Evolutionary conservation across 208 protist species (phyloP), one percentile per base, ranked within the genome.

Genomic region (Trypanosoma vivax): DNA sequence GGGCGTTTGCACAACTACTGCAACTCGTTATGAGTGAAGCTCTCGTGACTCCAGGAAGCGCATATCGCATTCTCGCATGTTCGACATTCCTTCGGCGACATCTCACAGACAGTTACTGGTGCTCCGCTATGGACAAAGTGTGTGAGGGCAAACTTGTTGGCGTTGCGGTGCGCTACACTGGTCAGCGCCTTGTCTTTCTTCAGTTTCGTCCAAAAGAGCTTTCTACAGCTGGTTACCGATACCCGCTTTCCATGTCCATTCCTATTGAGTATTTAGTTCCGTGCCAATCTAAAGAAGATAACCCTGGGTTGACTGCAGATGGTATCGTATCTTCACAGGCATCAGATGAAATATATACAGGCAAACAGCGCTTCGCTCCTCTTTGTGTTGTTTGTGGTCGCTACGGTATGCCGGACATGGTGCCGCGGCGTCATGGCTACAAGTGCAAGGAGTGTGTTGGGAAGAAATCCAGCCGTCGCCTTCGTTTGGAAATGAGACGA

Each of bases 71-170:
- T 46, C 61, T 90, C 11, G 88, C 88, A 18, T 72, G 77, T 3
- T 83, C 73, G 35, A 75, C 64, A 16, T 78, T 76, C 5, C 71
- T 94, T 27, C 75, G 81, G 7, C 74, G 74, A 45, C 78, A 91
- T 54, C 76, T 94, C 10, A 81, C 73, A 0, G 88, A 94, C 61
- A 90, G 81, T 57, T 94, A 94, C 70, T 94, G 88, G 88, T 94
- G 83, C 45, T 76, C 79, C 39, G 71, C 79, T 30, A 90, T 94
- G 83, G 81, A 94, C 19, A 69, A 92, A 43, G 88, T 94, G 27
- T 94, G 88, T 53, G 73, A 80, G 25, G 88, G 88, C 6, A 84
- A 87, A 56, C 73, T 94, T 14, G 70, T 76, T 9, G 88, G 88
- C 6, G 64, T 92, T 2, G 83, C 67, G 10, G 83, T 94, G 61